Evolutionary conservation across 352 stramenopile genomes (phyloP), one percentile per base, ranked within the genome.

Genomic region (Saprolegnia parasitica): DNA sequence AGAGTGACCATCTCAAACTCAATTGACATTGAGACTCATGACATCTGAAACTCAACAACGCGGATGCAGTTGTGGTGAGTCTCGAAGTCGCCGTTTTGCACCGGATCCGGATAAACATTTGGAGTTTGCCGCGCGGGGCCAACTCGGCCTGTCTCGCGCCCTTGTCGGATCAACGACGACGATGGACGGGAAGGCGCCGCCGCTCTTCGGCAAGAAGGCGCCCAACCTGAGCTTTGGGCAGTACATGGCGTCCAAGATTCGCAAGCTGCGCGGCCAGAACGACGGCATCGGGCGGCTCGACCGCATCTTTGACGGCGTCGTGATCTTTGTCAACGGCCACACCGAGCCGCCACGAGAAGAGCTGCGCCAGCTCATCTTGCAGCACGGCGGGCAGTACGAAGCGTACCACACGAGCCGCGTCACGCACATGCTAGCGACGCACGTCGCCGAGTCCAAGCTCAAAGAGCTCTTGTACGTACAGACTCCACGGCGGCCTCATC

Each of bases 161-260:
- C 29, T 35, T 35, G 29, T 49, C 13, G 13, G 42, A 49, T 49
- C 13, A n/a, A n/a, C n/a, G 42, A 49, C 13, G 8, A n/a, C 42
- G 42, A n/a, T 15, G 18, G 18, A n/a, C 13, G 42, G 3, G 42
- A 49, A 2, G 42, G 42, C 58, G n/a, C 21, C 18, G 4, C 58
- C 58, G 23, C 23, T 50, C 35, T 67, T 67, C 50, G 24, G 58
- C 24, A 40, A 67, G 23, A 20, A 46, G 26, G 18, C 58, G 5
- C 20, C 35, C 13, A 67, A 40, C 58, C 58, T 67, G 21, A 88
- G 77, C 74, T 96, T 91, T 70, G 77, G 88, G 54, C 79, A 95
- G 40, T 97, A 97, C 81, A 96, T 97, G 86, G 71, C 78, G 1
- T 89, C 96, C 74, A 97, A 97, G 77, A 92, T 96, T 70, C 81